Conservation (phyloP, 2,329 filamentous ascomycete species). For the Sordariomycetes sp. region DNA sequence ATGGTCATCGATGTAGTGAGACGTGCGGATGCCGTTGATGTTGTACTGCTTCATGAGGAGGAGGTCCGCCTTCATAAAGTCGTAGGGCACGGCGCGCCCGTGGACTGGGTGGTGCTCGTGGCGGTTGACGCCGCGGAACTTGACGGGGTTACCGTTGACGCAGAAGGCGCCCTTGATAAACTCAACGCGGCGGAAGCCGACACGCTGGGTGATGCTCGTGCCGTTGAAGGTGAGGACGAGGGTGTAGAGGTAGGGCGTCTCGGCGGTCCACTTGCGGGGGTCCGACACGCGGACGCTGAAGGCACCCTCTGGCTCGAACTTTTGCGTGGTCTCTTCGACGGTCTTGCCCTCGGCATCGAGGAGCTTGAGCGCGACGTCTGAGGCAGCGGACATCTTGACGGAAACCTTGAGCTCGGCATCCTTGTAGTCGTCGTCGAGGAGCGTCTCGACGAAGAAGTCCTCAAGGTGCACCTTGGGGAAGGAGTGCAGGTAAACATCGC, state of each 20-base stretch:
- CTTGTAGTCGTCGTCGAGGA: conserved; percentile 38
- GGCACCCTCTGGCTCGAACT: conserved; percentile 22
- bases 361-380: conserved; percentile 18
- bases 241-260: conserved; percentile 50
- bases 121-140: conserved; percentile 55
- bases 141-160: conserved; percentile 51
- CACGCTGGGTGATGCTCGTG: conserved; percentile 30
- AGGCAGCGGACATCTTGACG: conserved; percentile 24
- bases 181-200: conserved; percentile 52
- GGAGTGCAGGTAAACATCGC: conserved; percentile 52
- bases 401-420: conserved; percentile 36
- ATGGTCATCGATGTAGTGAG: conserved; percentile 51
- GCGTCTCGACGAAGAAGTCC: conserved; percentile 41
- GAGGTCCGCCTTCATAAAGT: conserved; percentile 47
- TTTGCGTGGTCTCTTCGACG: conserved; percentile 13
- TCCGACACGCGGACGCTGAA: conserved; percentile 26
- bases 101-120: conserved; percentile 56
- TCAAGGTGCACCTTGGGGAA: conserved; percentile 42
- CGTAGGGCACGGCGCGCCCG: conserved; percentile 47
- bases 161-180: conserved; percentile 46
- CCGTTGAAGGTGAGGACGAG: conserved; percentile 22
- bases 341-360: conserved; percentile 18
- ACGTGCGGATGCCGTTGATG: conserved; percentile 57
- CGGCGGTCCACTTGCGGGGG: conserved; percentile 55
- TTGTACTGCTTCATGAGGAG: conserved; percentile 55